Conservation (phyloP, 179 eudicot genomes). For the Carnegiea gigantea region DNA sequence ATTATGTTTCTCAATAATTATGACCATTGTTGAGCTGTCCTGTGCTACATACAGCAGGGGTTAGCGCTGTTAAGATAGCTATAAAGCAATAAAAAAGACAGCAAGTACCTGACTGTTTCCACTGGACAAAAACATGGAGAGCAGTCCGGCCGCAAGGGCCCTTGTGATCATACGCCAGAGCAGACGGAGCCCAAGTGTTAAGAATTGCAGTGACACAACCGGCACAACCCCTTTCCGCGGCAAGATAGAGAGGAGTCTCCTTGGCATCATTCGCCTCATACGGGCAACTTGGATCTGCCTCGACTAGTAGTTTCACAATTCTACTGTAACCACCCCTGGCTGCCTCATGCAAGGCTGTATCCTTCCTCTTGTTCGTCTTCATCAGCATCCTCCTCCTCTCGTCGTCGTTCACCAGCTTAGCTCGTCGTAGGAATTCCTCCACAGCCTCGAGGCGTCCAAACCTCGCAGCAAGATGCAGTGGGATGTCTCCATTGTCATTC, state of each 20-base stretch:
- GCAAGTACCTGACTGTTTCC: constrained; percentile 11
- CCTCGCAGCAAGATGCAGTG: constrained; percentile 14
- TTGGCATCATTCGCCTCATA: constrained; percentile 8
- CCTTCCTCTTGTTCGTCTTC: constrained; percentile 12
- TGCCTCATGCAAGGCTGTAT: constrained; percentile 20
- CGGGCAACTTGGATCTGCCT: constrained; percentile 1
- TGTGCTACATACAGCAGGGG: no score
- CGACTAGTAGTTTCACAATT: not conserved
- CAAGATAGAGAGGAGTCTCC: constrained; percentile 26
- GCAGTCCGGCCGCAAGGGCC: constrained; percentile 23
- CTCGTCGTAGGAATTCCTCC: constrained; percentile 1
- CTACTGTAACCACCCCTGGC: constrained; percentile 4
- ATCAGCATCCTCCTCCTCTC: constrained; percentile 5
- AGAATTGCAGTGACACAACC: not conserved
- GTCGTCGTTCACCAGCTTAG: not conserved
- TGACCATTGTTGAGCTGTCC: no score
- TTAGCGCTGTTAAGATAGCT: no score
- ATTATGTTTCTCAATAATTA: no score
- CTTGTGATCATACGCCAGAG: not conserved
- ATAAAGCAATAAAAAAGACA: not conserved
- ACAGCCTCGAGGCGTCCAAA: constrained; percentile 10
- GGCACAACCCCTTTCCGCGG: constrained; percentile 14
- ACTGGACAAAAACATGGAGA: constrained; percentile 10
- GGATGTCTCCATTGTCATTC: constrained; percentile 12
- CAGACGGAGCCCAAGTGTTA: not conserved